These are phyloP conservation scores for Aspergillus saccharolyticus DNA, from an alignment of 495 filamentous ascomycete species.

Conservation along the genomic window DNA sequence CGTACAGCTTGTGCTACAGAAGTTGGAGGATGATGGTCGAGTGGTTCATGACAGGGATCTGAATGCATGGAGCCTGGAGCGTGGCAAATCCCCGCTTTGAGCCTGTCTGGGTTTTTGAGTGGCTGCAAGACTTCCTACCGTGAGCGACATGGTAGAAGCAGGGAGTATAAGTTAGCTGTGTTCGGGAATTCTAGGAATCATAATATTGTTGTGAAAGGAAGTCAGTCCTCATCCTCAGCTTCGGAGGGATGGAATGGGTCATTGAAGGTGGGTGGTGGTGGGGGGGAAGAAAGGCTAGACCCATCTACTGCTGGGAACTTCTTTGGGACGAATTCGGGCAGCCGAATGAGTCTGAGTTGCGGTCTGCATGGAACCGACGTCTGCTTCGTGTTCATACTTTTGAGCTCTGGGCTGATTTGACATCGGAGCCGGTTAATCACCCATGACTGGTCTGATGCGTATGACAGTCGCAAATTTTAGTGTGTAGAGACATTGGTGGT, in stretches of 20 bases:
- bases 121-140: background rate
- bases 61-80: conserved; percentile 50
- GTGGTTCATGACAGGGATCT: conserved; percentile 42
- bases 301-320: background rate
- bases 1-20: conserved; percentile 49
- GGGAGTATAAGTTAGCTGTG: background rate
- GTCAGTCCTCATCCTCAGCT: background rate
- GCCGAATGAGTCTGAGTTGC: background rate
- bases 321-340: background rate
- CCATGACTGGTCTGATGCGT: background rate
- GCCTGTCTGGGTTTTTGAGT: background rate
- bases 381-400: background rate
- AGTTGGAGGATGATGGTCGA: conserved; percentile 63
- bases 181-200: background rate
- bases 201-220: background rate
- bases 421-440: background rate
- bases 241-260: no score
- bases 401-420: background rate
- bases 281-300: background rate
- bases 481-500: background rate
- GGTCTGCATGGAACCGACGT: background rate
- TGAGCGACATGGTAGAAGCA: background rate
- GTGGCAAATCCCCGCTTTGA: conserved; percentile 31
- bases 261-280: no score
- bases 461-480: background rate